Conservation (phyloP, 306 rosid genomes). For the Arachis stenosperma region DNA sequence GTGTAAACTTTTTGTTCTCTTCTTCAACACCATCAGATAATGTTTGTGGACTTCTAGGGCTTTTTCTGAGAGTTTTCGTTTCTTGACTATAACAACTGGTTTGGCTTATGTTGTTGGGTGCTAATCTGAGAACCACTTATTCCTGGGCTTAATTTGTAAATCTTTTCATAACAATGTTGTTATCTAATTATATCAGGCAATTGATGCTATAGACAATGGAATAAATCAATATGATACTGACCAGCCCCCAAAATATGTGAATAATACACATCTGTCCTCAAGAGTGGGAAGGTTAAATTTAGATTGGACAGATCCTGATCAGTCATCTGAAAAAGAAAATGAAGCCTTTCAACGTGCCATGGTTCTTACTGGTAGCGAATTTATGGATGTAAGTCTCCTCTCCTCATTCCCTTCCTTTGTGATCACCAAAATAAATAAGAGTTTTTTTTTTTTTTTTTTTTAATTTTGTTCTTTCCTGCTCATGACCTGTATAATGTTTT, state of each 20-base stretch:
- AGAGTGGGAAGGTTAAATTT: conserved; percentile 87
- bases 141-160: conserved; percentile 1
- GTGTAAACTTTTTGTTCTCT: background rate
- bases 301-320: conserved; percentile 95
- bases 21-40: background rate
- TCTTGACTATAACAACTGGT: conserved; percentile 10
- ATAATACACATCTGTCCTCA: conserved; percentile 91
- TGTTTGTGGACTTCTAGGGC: conserved; percentile 2
- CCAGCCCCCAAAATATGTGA: conserved; percentile 90
- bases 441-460: background rate
- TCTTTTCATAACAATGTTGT: conserved; percentile 14
- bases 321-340: conserved; percentile 85
- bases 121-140: conserved; percentile 18
- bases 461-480: background rate
- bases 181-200: conserved; percentile 64
- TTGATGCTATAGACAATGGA: conserved; percentile 97
- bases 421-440: background rate
- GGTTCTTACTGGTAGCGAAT: conserved; percentile 88
- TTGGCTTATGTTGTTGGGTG: conserved; percentile 28
- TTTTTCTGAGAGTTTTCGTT: conserved; percentile 1
- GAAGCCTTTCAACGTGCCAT: conserved; percentile 87
- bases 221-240: conserved; percentile 86
- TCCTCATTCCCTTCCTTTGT: background rate
- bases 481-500: background rate
- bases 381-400: conserved; percentile 65